Evolutionary conservation across 441 rosid species (phyloP), one percentile per base, ranked within the genome.

Genomic region (Erysimum pusillum): DNA sequence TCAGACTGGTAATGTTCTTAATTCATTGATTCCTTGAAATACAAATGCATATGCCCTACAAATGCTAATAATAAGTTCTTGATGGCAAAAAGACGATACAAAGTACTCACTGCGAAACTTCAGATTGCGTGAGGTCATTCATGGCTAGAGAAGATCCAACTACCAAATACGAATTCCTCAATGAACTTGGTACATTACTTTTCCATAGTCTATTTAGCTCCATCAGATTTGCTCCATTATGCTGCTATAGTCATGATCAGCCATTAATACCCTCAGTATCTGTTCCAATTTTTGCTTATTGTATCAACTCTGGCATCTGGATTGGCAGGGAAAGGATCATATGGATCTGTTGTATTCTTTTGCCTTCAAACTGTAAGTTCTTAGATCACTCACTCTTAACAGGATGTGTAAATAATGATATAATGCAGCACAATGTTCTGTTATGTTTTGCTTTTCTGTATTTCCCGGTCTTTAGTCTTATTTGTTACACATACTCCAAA

Each of bases 121-220:
- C 99, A 76, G 98, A 86, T 66, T 88, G 99, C 66, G 98, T 94
- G 84, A 91, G 97, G 82, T 93, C 98, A 42, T 96, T 85, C 45
- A 90, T 96, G 59, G 97, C 99, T 71, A 96, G 97, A 22, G 25
- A 22, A 22, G 25, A 22, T 22, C 25, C 25, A 22, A 22, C 25
- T 22, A 83, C 90, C 11, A 96, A 93, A 87, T 96, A 93, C 73
- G 99, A 93, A 82, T 87, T 93, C 83, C 94, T 96, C 70, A 89
- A 90, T 75, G 99, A 96, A 78, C 97, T 96, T 49, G 99, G 99
- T 93, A 75, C 63, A 87, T 76, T 65, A 73, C 15, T 31, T 52
- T 61, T 58, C 17, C 9, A 9, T 14, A 46, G 38, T 35, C 36
- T 62, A 22, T 1, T 5, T 39, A 10, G 25, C 65, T 36, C 42